Percentiles rank a stretch among this genome's conserved stretches.
Evolutionary conservation across 2,329 filamentous ascomycete species (phyloP).

Genomic region (Diplodia corticola): DNA sequence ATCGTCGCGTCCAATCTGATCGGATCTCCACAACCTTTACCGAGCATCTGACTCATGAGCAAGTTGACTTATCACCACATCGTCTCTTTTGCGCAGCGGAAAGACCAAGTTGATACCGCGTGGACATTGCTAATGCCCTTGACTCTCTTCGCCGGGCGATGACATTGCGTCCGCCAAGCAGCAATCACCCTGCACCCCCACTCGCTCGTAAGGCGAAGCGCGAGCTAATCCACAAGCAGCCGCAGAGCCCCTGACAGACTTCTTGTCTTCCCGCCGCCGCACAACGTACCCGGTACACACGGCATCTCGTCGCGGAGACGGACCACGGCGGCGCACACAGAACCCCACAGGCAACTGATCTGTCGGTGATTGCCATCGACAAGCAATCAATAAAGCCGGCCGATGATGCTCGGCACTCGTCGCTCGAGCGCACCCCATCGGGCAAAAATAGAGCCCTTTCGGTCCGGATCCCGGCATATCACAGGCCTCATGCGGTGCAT

Average conservation of each 20-base stretch:
- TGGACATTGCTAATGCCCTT: constrained; percentile 1
- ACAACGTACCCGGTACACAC: not conserved
- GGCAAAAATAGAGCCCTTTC: not conserved
- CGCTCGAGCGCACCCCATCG: not conserved
- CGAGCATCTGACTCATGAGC: not conserved
- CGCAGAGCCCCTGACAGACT: not conserved
- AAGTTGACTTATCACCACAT: not conserved
- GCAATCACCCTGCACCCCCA: not conserved
- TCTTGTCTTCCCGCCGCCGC: not conserved
- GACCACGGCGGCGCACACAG: not conserved
- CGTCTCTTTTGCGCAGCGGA: not conserved
- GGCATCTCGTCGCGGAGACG: not conserved
- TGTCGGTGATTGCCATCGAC: constrained; percentile 7
- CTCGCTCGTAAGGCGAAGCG: not conserved
- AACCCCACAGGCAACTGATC: not conserved
- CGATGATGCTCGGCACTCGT: not conserved
- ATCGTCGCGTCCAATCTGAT: not conserved
- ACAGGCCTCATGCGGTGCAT: not conserved
- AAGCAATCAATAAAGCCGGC: constrained; percentile 3
- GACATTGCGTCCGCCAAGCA: not conserved
- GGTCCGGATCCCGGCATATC: constrained; percentile 9
- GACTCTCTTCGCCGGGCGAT: not conserved
- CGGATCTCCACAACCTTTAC: not conserved
- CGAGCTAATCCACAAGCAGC: not conserved
- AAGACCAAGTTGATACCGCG: not conserved